Evolutionary conservation across 495 filamentous ascomycete genomes (phyloP).

Genomic region (Clavariopsis aquatica): DNA sequence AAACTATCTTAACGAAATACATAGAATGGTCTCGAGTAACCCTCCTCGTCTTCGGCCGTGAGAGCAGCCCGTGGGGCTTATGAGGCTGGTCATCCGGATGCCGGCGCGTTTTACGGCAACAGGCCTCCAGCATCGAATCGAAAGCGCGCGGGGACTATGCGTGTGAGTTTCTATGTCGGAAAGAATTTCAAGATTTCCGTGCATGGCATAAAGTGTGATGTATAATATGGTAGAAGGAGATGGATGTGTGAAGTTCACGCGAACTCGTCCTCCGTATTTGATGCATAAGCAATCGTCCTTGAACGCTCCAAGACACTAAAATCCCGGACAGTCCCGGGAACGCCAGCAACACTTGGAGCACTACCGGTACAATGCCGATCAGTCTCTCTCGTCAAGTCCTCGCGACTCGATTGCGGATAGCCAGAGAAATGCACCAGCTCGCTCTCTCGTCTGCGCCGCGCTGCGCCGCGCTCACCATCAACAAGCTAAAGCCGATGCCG

Average conservation of each 20-base stretch:
- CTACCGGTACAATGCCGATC: too few relatives aligned
- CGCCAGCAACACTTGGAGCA: background rate
- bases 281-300: background rate
- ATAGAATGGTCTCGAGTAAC: background rate
- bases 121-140: background rate
- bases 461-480: too few relatives aligned
- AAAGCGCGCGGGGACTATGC: background rate
- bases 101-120: background rate
- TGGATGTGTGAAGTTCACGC: background rate
- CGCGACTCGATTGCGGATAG: too few relatives aligned
- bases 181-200: background rate
- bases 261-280: background rate
- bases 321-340: background rate
- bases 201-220: background rate
- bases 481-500: too few relatives aligned
- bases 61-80: background rate
- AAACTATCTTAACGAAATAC: background rate
- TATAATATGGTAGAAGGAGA: background rate
- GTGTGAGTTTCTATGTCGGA: background rate
- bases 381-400: background rate
- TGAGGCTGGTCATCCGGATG: background rate
- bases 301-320: constrained; percentile 3
- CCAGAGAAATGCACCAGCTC: too few relatives aligned
- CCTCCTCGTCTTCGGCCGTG: background rate
- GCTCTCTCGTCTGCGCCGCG: too few relatives aligned